These are phyloP conservation scores for Cavenderia fasciculata DNA, from an alignment of 78 protist genomes.

Conservation along the genomic window DNA sequence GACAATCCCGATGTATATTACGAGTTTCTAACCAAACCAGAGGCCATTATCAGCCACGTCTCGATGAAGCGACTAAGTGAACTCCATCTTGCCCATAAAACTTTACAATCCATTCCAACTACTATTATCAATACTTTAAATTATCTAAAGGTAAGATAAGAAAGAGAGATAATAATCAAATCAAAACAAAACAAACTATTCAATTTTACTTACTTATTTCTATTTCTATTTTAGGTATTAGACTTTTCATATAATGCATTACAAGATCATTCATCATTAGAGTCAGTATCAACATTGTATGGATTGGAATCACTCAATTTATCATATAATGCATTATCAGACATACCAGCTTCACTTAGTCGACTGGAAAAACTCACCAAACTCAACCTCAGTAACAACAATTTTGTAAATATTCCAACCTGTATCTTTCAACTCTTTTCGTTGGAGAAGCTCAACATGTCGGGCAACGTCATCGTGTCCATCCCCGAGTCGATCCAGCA, in stretches of 20 bases:
- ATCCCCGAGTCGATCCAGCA: slow-evolving; percentile 19
- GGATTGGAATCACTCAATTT: slow-evolving; percentile 39
- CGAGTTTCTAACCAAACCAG: slow-evolving; percentile 66
- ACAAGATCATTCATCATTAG: slow-evolving; percentile 27
- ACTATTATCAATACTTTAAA: slow-evolving; percentile 58
- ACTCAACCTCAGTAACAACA: slow-evolving; percentile 20
- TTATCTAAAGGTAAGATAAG: slow-evolving; percentile 4
- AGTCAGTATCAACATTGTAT: slow-evolving; percentile 37
- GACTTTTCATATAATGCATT: slow-evolving; percentile 61
- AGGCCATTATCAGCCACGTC: slow-evolving; percentile 55
- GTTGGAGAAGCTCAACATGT: slow-evolving; percentile 3
- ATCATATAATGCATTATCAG: slow-evolving; percentile 27
- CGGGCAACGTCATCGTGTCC: background rate
- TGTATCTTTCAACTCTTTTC: slow-evolving; percentile 9
- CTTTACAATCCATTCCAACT: slow-evolving; percentile 11
- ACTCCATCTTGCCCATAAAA: slow-evolving; percentile 34
- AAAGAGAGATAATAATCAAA: background rate
- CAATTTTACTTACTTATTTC: background rate
- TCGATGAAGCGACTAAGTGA: slow-evolving; percentile 51
- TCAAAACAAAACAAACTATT: background rate
- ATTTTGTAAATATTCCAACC: slow-evolving; percentile 7
- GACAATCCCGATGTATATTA: slow-evolving; percentile 37
- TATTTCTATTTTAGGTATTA: slow-evolving; percentile 1
- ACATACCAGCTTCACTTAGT: slow-evolving; percentile 25
- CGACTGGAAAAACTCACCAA: slow-evolving; percentile 12